These are phyloP conservation scores for Starmerella etchellsii DNA, from an alignment of 805 yeast genomes.

Conservation along the genomic window DNA sequence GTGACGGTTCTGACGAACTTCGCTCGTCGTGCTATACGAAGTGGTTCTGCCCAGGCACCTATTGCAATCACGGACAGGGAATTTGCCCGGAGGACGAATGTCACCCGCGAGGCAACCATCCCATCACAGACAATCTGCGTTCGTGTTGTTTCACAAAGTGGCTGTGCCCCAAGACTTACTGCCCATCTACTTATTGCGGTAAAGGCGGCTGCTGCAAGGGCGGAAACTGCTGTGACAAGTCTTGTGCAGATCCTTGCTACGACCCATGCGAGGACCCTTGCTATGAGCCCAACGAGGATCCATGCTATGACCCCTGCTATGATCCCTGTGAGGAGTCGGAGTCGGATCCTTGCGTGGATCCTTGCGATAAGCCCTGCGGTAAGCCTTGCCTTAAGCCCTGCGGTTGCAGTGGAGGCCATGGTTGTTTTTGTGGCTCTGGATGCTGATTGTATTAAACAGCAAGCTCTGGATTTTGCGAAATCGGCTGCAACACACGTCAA, in stretches of 20 bases:
- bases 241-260: slow-evolving; percentile 1
- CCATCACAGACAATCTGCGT: slow-evolving; percentile 10
- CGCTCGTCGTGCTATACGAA: slow-evolving; percentile 11
- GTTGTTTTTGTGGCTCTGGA: neutral
- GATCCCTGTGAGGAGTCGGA: neutral
- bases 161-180: slow-evolving; percentile 14
- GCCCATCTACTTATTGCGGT: slow-evolving; percentile 15
- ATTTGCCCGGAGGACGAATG: slow-evolving; percentile 8
- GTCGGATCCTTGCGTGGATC: slow-evolving; percentile 5
- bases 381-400: slow-evolving; percentile 1
- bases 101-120: slow-evolving; percentile 9
- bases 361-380: slow-evolving; percentile 1
- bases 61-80: slow-evolving; percentile 3
- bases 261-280: slow-evolving; percentile 8
- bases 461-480: neutral
- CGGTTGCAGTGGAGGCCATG: neutral
- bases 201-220: slow-evolving; percentile 3
- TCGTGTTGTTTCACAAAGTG: slow-evolving; percentile 10
- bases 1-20: slow-evolving; percentile 7
- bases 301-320: slow-evolving; percentile 5
- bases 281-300: slow-evolving; percentile 2
- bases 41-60: slow-evolving; percentile 15
- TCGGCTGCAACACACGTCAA: too few relatives aligned
- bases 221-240: neutral
- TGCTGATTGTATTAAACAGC: neutral